These are phyloP conservation scores for Fusarium proliferatum DNA, from an alignment of 2,329 filamentous ascomycete genomes.

Conservation along the genomic window DNA sequence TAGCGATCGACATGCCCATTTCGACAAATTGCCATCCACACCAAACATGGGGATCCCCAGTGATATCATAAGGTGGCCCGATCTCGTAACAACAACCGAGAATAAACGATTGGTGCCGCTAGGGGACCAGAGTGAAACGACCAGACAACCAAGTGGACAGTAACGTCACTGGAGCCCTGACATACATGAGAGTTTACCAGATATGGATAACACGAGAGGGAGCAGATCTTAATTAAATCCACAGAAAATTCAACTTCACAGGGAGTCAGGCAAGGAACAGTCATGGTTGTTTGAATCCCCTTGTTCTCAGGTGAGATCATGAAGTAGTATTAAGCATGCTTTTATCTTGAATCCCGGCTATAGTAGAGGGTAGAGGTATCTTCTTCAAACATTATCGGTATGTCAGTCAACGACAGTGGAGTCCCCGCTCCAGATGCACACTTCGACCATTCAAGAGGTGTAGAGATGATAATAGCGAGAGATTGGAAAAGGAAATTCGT, in stretches of 20 bases:
- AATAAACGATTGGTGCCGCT: slow-evolving; percentile 13
- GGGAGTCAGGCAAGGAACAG: background rate
- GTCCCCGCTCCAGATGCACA: slow-evolving; percentile 35
- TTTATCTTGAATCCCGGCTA: slow-evolving; percentile 43
- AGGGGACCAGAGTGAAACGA: slow-evolving; percentile 7
- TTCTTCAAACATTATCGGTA: slow-evolving; percentile 39
- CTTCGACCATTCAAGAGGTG: slow-evolving; percentile 31
- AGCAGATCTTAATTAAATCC: slow-evolving; percentile 31
- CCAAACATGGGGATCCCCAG: slow-evolving; percentile 36
- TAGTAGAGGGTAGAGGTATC: slow-evolving; percentile 36
- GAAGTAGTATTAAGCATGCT: slow-evolving; percentile 41
- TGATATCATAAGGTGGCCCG: slow-evolving; percentile 33
- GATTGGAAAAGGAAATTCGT: slow-evolving; percentile 32
- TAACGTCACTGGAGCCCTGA: slow-evolving; percentile 38
- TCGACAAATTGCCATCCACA: slow-evolving; percentile 31
- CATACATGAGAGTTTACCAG: slow-evolving; percentile 4
- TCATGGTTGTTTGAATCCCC: slow-evolving; percentile 14
- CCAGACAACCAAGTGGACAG: background rate
- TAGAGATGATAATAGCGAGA: slow-evolving; percentile 39
- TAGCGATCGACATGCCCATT: slow-evolving; percentile 30
- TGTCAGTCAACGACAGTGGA: slow-evolving; percentile 38
- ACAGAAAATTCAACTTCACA: slow-evolving; percentile 16
- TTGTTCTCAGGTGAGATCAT: slow-evolving; percentile 18
- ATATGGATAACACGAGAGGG: slow-evolving; percentile 29
- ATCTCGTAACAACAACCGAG: slow-evolving; percentile 17